Evolutionary conservation across 2,329 filamentous ascomycete species (phyloP).

Genomic region (Clonostachys chloroleuca): DNA sequence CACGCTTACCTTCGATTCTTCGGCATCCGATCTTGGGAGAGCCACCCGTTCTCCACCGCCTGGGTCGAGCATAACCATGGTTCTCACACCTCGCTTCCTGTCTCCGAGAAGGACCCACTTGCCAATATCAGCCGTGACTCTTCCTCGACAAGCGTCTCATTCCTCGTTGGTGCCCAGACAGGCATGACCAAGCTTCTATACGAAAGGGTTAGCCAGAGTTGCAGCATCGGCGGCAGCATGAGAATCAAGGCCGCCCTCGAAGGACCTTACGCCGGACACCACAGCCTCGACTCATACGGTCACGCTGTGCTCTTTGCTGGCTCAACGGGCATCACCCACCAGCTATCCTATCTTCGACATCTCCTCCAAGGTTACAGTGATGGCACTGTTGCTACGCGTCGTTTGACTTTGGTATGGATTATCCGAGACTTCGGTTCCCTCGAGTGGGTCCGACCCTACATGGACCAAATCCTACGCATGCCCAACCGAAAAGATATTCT

Average conservation of each 20-base stretch:
- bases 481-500: conserved; percentile 78
- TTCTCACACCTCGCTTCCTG: conserved; percentile 24
- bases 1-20: conserved; percentile 73
- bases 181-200: conserved; percentile 84
- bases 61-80: conserved; percentile 61
- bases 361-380: conserved; percentile 65
- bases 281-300: conserved; percentile 87
- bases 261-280: conserved; percentile 82
- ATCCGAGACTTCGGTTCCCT: conserved; percentile 85
- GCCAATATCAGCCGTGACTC: conserved; percentile 31
- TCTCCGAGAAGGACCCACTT: conserved; percentile 33
- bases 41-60: conserved; percentile 74
- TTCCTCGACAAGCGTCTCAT: conserved; percentile 60
- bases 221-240: conserved; percentile 35
- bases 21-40: conserved; percentile 63
- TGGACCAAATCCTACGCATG: conserved; percentile 70
- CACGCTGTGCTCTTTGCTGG: conserved; percentile 88
- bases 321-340: conserved; percentile 92
- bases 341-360: conserved; percentile 81
- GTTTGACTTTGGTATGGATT: conserved; percentile 85
- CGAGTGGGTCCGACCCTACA: conserved; percentile 90
- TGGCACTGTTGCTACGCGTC: conserved; percentile 73
- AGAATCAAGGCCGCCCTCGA: conserved; percentile 73
- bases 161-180: conserved; percentile 82
- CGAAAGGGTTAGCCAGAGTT: conserved; percentile 48